These are phyloP conservation scores for Prinsepia uniflora DNA, from an alignment of 306 rosid genomes.

Conservation along the genomic window DNA sequence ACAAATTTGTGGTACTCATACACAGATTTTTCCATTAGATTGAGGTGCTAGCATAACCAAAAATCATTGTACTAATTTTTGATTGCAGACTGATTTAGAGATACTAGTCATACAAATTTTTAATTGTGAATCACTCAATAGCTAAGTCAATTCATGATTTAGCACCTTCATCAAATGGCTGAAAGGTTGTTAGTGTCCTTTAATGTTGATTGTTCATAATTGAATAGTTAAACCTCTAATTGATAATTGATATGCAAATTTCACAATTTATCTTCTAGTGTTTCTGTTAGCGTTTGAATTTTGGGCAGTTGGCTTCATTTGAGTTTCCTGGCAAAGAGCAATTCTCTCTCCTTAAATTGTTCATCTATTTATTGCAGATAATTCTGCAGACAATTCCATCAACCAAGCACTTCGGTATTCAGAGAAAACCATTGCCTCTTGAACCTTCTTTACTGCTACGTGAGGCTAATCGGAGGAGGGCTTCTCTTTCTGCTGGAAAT, in stretches of 20 bases:
- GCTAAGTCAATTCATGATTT: background rate
- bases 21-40: background rate
- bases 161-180: background rate
- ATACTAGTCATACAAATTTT: background rate
- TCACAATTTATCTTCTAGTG: background rate
- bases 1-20: background rate
- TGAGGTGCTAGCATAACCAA: background rate
- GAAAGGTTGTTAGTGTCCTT: background rate
- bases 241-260: background rate
- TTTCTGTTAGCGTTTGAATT: background rate
- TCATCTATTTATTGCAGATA: conserved; percentile 41
- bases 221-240: background rate
- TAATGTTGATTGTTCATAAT: too few species aligned
- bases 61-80: background rate
- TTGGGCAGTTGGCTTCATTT: background rate
- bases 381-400: conserved; percentile 72
- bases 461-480: conserved; percentile 95
- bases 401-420: conserved; percentile 75
- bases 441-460: conserved; percentile 90
- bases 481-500: conserved; percentile 95
- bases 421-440: conserved; percentile 85
- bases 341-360: background rate
- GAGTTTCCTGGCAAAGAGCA: background rate
- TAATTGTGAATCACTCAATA: background rate
- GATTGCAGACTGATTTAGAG: background rate